phyloP scores from a whole-genome alignment of 1,139 yeast species.

The Blastobotrys ciferrii region DNA sequence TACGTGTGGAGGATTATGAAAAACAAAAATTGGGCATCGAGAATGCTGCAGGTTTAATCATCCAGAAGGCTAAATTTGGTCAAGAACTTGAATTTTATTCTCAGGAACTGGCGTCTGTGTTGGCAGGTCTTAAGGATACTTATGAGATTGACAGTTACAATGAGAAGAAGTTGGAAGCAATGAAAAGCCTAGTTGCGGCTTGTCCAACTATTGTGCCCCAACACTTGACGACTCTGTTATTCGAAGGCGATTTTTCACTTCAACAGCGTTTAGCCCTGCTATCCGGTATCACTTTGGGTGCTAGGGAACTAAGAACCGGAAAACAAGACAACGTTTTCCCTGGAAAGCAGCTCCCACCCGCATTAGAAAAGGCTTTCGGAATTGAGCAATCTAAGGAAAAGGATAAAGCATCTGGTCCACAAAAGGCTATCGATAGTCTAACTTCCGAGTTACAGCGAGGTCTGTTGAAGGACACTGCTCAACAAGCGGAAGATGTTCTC shows the following conservation, averaged over 20 bases:
- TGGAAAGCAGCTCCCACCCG: constrained; percentile 47
- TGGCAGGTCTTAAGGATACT: constrained; percentile 50
- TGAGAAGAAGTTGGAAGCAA: constrained; percentile 46
- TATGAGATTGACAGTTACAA: constrained; percentile 53
- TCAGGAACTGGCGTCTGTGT: constrained; percentile 44
- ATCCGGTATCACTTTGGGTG: constrained; percentile 53
- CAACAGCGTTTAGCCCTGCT: constrained; percentile 58
- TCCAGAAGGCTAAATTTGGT: constrained; percentile 52
- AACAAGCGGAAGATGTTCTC: constrained; percentile 43
- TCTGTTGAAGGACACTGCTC: constrained; percentile 39
- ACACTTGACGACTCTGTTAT: constrained; percentile 44
- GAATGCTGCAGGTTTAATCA: constrained; percentile 53
- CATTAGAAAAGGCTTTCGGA: constrained; percentile 41
- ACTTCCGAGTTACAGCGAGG: constrained; percentile 23
- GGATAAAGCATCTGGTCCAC: background rate
- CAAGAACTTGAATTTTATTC: constrained; percentile 54
- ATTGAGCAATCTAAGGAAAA: background rate
- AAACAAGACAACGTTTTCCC: constrained; percentile 33
- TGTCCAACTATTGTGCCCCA: constrained; percentile 44
- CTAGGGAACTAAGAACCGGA: constrained; percentile 42
- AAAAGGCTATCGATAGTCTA: constrained; percentile 14
- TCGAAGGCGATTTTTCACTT: constrained; percentile 63
- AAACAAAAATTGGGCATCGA: constrained; percentile 52
- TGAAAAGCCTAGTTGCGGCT: constrained; percentile 54
- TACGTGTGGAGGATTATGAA: constrained; percentile 52